Evolutionary conservation across 2,329 filamentous ascomycete genomes (phyloP).

Genomic region (Beauveria brongniartii): DNA sequence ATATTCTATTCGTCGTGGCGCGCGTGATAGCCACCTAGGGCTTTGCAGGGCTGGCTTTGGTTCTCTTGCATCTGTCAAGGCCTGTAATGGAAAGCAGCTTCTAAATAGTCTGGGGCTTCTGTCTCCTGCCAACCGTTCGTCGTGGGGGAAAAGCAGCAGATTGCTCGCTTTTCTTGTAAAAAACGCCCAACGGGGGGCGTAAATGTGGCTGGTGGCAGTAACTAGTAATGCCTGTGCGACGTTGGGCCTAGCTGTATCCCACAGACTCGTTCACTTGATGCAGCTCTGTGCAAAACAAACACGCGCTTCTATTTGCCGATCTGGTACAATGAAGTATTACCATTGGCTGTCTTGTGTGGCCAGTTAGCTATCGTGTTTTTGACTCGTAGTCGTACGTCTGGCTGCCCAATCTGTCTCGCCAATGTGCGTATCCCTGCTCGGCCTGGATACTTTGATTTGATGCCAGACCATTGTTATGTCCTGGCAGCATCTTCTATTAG

Average conservation of each 20-base stretch:
- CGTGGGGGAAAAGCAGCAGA: background rate
- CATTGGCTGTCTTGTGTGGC: background rate
- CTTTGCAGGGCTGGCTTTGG: background rate
- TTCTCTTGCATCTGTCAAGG: background rate
- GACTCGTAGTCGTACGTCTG: background rate
- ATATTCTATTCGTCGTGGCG: background rate
- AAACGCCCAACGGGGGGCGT: background rate
- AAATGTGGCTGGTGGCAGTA: background rate
- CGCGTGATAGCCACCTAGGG: background rate
- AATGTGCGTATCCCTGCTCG: background rate
- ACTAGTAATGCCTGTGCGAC: background rate
- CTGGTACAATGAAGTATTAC: background rate
- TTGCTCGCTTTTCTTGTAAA: background rate
- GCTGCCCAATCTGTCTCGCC: constrained; percentile 7
- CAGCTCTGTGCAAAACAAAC: too few species aligned
- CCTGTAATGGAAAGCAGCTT: background rate
- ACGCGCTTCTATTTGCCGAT: background rate
- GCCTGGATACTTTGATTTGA: too few species aligned
- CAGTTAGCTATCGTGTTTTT: background rate
- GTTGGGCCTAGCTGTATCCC: background rate
- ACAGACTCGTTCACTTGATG: background rate
- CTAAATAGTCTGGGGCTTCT: background rate
- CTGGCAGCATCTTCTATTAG: background rate
- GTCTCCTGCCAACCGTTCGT: background rate
- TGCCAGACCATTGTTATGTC: background rate